Percentiles rank a stretch among this genome's conserved stretches.
Conservation (phyloP, 192 early-diverging fungal species). For the Tieghemiomyces parasiticus region DNA sequence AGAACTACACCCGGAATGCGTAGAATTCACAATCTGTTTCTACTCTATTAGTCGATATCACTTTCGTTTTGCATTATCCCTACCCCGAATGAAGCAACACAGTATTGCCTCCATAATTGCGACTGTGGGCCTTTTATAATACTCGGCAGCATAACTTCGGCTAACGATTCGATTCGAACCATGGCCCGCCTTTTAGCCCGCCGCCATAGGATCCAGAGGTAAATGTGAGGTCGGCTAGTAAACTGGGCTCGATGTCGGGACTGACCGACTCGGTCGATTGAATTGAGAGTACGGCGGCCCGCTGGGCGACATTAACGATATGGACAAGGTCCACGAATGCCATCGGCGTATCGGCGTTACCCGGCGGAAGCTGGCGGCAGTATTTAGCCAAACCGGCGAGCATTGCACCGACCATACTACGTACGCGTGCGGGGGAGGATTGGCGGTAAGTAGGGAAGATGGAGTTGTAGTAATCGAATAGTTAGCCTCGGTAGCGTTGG, state of each 20-base stretch:
- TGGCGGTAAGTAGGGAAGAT: slow-evolving; percentile 12
- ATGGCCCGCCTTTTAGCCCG: background rate
- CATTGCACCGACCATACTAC: slow-evolving; percentile 52
- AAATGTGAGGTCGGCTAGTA: background rate
- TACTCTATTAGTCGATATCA: background rate
- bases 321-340: background rate
- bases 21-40: no score
- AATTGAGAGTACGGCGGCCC: background rate
- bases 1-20: background rate
- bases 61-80: background rate
- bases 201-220: background rate
- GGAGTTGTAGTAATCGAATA: slow-evolving; percentile 12
- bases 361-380: background rate
- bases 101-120: background rate
- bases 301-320: background rate
- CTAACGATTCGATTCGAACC: background rate
- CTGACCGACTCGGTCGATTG: background rate
- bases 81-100: no score
- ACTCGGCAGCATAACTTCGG: background rate
- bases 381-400: slow-evolving; percentile 22
- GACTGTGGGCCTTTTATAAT: background rate
- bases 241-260: background rate
- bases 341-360: background rate
- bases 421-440: background rate
- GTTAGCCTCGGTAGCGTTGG: slow-evolving; percentile 14